These are phyloP conservation scores for Daldinia caldariorum DNA, from an alignment of 495 filamentous ascomycete genomes.

Conservation along the genomic window DNA sequence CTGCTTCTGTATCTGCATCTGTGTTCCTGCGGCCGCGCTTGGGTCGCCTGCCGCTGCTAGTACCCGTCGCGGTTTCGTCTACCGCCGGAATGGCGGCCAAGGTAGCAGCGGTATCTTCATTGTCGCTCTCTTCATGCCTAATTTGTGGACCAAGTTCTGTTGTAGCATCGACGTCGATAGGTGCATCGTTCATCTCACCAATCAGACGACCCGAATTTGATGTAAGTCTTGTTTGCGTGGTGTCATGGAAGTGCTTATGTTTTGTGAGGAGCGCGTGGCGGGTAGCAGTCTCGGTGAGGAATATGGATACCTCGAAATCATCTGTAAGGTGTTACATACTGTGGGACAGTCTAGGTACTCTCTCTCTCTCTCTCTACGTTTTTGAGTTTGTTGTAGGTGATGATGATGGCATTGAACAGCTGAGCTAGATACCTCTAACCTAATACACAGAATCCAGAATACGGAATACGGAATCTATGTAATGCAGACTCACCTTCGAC, in stretches of 20 bases:
- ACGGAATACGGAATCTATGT: neutral
- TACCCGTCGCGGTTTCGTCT: constrained; percentile 47
- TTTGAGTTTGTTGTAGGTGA: too few relatives aligned
- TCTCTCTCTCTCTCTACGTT: too few relatives aligned
- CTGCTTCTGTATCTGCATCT: constrained; percentile 42
- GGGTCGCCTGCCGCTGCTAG: constrained; percentile 40
- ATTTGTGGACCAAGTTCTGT: constrained; percentile 34
- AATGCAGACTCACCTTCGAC: constrained; percentile 68
- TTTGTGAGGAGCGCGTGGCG: constrained; percentile 89
- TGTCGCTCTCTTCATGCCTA: constrained; percentile 51
- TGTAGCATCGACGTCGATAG: constrained; percentile 60
- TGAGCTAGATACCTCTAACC: too few relatives aligned
- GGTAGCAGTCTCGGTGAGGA: constrained; percentile 87
- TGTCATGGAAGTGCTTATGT: constrained; percentile 74
- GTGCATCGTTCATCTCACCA: constrained; percentile 61
- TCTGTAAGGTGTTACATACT: constrained; percentile 62
- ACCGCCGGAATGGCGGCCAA: constrained; percentile 58
- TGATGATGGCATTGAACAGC: too few relatives aligned
- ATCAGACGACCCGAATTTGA: constrained; percentile 69
- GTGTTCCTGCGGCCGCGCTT: constrained; percentile 46
- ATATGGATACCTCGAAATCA: constrained; percentile 94
- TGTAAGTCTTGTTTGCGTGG: constrained; percentile 59
- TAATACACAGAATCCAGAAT: too few relatives aligned
- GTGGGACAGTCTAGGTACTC: too few relatives aligned
- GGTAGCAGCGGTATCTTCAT: constrained; percentile 53